A percentile compares a stretch with the other conserved stretches of the same genome.
Evolutionary conservation across 2,329 filamentous ascomycete genomes (phyloP).

Genomic region (Fusarium guadeloupense): DNA sequence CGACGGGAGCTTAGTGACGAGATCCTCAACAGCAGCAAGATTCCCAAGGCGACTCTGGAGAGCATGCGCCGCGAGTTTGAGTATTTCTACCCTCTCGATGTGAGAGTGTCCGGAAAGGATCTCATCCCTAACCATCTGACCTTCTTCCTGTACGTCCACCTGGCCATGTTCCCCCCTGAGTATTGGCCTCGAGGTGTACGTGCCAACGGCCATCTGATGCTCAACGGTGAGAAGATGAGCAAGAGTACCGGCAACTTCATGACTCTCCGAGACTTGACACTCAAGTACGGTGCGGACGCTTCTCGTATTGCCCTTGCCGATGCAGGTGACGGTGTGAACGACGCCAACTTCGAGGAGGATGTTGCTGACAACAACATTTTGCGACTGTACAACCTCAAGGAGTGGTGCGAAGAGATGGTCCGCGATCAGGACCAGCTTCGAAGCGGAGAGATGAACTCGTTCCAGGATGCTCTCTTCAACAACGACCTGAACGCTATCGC

Average conservation of each 20-base stretch:
- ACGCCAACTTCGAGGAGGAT: slow-evolving; percentile 96
- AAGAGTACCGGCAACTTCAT: slow-evolving; percentile 98
- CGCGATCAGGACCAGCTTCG: slow-evolving; percentile 75
- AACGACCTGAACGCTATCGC: slow-evolving; percentile 91
- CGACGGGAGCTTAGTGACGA: slow-evolving; percentile 75
- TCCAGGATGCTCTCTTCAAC: slow-evolving; percentile 89
- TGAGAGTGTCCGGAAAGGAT: slow-evolving; percentile 91
- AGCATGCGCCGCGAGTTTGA: slow-evolving; percentile 90
- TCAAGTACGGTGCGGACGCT: slow-evolving; percentile 95
- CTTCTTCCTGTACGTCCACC: slow-evolving; percentile 93
- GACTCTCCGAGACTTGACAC: slow-evolving; percentile 83
- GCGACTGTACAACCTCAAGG: slow-evolving; percentile 80
- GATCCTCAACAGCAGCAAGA: slow-evolving; percentile 71
- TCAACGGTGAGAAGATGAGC: slow-evolving; percentile 99
- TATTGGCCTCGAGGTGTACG: slow-evolving; percentile 91
- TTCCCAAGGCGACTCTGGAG: slow-evolving; percentile 77
- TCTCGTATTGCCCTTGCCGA: slow-evolving; percentile 91
- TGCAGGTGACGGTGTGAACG: slow-evolving; percentile 91
- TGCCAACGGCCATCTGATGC: slow-evolving; percentile 89
- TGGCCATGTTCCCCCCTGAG: slow-evolving; percentile 85
- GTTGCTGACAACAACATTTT: slow-evolving; percentile 93
- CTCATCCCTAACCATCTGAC: slow-evolving; percentile 93
- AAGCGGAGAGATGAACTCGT: slow-evolving; percentile 76
- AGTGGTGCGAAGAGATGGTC: slow-evolving; percentile 90
- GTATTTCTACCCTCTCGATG: slow-evolving; percentile 95